These are phyloP conservation scores for Magnaporthiopsis incrustans DNA, from an alignment of 2,329 filamentous ascomycete species.

Conservation along the genomic window DNA sequence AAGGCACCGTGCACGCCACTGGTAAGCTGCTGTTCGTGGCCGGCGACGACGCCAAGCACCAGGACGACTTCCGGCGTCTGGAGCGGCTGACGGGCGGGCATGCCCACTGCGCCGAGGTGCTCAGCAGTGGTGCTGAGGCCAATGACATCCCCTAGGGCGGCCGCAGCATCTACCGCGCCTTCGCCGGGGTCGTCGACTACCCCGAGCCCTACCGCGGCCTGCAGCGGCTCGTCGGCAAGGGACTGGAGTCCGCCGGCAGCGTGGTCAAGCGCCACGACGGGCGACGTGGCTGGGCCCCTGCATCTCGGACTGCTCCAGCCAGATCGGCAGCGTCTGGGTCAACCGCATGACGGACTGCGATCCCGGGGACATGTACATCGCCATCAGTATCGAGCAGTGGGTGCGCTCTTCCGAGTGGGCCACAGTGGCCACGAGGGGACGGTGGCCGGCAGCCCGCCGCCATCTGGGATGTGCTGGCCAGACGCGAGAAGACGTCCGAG, in stretches of 20 bases:
- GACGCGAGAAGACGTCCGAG: constrained; percentile 17
- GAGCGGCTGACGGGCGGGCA: constrained; percentile 24
- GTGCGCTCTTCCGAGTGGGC: constrained; percentile 20
- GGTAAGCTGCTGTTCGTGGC: constrained; percentile 17
- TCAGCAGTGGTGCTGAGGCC: constrained; percentile 20
- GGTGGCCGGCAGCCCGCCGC: constrained; percentile 4
- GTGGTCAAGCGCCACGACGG: constrained; percentile 16
- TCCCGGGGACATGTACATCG: constrained; percentile 23
- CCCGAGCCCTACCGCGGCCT: constrained; percentile 23
- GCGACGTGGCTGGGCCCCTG: constrained; percentile 19
- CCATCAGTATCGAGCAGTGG: constrained; percentile 22
- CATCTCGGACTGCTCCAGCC: constrained; percentile 24
- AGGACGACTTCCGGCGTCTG: constrained; percentile 19
- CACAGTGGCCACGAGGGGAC: background rate
- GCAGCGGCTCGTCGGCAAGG: constrained; percentile 19
- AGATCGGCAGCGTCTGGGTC: constrained; percentile 27
- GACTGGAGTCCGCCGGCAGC: constrained; percentile 21
- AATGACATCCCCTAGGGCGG: constrained; percentile 26
- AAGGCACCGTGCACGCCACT: constrained; percentile 16
- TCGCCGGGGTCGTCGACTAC: constrained; percentile 28
- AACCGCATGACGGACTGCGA: constrained; percentile 25
- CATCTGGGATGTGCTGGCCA: constrained; percentile 21
- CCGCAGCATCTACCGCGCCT: constrained; percentile 29
- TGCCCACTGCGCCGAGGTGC: constrained; percentile 20
- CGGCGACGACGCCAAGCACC: constrained; percentile 10